phyloP scores from a whole-genome alignment of 176 grass and related monocot species.

The Ensete glaucum region DNA sequence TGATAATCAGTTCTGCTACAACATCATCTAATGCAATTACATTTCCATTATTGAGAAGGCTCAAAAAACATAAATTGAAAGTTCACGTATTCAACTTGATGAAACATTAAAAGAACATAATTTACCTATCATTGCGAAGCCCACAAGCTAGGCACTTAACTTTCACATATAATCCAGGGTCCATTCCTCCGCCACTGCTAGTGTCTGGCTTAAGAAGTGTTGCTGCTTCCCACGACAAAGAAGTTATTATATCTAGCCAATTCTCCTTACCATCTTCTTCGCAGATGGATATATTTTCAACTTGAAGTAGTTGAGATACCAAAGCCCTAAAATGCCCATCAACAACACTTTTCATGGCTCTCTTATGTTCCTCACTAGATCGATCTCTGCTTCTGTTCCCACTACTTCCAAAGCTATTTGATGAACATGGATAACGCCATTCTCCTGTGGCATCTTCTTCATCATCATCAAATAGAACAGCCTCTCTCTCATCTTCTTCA shows the following conservation, averaged over 20 bases:
- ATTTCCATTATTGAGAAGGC: neutral
- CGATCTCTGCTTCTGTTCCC: conserved; percentile 71
- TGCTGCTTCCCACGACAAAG: conserved; percentile 91
- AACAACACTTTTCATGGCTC: conserved; percentile 82
- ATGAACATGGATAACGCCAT: conserved; percentile 66
- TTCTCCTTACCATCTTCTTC: conserved; percentile 47
- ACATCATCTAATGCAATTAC: neutral
- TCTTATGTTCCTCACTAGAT: conserved; percentile 89
- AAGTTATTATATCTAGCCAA: conserved; percentile 96
- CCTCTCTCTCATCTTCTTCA: conserved; percentile 78
- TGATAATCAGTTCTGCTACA: neutral
- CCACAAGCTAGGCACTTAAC: conserved; percentile 94
- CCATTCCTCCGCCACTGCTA: conserved; percentile 95
- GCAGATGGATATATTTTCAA: conserved; percentile 44
- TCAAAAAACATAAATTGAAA: neutral
- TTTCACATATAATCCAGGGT: conserved; percentile 94
- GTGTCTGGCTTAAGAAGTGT: conserved; percentile 90
- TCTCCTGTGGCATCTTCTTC: conserved; percentile 67
- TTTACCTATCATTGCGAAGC: conserved; percentile 59
- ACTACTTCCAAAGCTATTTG: conserved; percentile 73
- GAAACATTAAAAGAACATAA: neutral
- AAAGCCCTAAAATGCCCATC: conserved; percentile 90
- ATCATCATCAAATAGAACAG: conserved; percentile 57
- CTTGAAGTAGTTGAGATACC: conserved; percentile 85
- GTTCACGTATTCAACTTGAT: neutral